phyloP scores from a whole-genome alignment of 2,329 filamentous ascomycete species.

The Eurotiales sp. region DNA sequence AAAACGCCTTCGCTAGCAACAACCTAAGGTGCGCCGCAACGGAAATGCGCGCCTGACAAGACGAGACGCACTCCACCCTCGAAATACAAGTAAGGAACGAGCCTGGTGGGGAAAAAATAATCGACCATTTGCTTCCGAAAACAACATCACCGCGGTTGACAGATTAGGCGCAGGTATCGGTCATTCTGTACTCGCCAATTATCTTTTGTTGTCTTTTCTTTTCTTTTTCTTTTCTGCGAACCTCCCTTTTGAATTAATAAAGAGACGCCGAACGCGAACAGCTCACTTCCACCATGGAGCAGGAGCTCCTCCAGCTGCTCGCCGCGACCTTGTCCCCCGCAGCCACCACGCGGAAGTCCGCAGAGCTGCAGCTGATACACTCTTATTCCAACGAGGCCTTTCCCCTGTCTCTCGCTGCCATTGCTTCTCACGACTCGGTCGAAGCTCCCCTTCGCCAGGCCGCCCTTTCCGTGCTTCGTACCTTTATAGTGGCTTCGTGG shows the following conservation, averaged over 20 bases:
- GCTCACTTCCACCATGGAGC: conserved; percentile 64
- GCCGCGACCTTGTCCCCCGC: conserved; percentile 77
- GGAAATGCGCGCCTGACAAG: conserved; percentile 12
- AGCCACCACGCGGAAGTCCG: conserved; percentile 74
- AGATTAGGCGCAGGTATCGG: neutral
- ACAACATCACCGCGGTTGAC: neutral
- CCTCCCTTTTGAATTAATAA: neutral
- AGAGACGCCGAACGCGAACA: neutral
- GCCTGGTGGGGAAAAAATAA: conserved; percentile 2
- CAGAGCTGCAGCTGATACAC: conserved; percentile 75
- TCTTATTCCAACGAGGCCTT: conserved; percentile 68
- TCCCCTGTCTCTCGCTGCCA: conserved; percentile 72
- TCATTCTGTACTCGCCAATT: neutral
- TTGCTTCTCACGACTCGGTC: conserved; percentile 72
- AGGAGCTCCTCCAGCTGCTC: conserved; percentile 84
- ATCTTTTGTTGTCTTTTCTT: neutral
- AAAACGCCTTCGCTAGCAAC: no score
- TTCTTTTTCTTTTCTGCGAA: neutral
- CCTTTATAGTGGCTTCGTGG: conserved; percentile 84
- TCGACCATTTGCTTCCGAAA: conserved; percentile 3
- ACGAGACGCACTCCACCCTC: conserved; percentile 3
- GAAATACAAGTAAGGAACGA: neutral
- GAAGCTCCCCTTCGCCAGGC: conserved; percentile 75
- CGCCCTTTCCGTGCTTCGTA: conserved; percentile 73
- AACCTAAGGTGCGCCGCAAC: neutral